phyloP scores from a whole-genome alignment of 192 early-diverging fungal species.

The Coemansia erecta region DNA sequence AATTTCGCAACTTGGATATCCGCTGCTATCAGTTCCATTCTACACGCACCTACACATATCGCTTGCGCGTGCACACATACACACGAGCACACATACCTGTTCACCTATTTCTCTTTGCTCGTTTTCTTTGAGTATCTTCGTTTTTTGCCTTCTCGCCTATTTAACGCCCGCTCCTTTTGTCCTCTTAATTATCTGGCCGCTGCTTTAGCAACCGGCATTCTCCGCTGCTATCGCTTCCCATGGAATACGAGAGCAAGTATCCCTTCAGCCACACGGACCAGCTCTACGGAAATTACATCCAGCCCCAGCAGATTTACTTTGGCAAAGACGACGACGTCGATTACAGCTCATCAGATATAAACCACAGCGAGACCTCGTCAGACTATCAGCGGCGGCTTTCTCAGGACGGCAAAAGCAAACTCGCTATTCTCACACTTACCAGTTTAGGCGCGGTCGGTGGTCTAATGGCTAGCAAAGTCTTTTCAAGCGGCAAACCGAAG shows the following conservation, averaged over 20 bases:
- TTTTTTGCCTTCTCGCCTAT: neutral
- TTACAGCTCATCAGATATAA: neutral
- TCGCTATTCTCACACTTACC: conserved; percentile 1
- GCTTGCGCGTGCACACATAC: neutral
- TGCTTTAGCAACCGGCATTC: no score
- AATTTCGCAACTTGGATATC: neutral
- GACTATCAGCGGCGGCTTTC: neutral
- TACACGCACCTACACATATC: neutral
- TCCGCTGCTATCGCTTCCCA: neutral
- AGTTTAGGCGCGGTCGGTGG: conserved; percentile 6
- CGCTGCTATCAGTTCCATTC: neutral
- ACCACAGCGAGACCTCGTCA: neutral
- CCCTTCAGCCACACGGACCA: conserved; percentile 1
- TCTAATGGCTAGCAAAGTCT: conserved; percentile 5
- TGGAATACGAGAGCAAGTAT: conserved; percentile 5
- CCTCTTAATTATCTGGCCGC: no score
- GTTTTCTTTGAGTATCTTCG: neutral
- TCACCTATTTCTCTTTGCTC: neutral
- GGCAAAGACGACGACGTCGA: conserved; percentile 1
- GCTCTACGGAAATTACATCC: neutral
- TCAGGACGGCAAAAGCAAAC: neutral
- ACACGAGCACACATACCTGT: neutral
- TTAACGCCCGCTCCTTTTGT: neutral
- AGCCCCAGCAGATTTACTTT: neutral
- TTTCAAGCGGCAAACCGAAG: neutral